Conservation (phyloP, 2,329 filamentous ascomycete genomes). For the Beauveria australis region DNA sequence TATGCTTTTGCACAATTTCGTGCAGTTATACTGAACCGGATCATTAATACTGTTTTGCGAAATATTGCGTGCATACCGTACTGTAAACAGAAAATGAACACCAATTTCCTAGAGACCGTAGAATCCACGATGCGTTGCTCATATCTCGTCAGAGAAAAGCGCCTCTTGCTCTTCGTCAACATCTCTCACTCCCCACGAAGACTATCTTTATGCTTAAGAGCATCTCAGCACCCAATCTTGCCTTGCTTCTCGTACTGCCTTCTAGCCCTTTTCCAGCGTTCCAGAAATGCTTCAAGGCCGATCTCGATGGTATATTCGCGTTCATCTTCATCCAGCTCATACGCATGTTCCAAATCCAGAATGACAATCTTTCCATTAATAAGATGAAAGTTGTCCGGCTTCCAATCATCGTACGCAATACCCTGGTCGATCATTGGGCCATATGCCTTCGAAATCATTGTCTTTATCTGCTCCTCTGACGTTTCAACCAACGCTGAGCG, state of each 20-base stretch:
- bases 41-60: too few species aligned
- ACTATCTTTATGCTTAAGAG: too few species aligned
- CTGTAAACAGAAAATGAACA: too few species aligned
- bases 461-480: conserved; percentile 1
- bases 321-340: background rate
- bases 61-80: too few species aligned
- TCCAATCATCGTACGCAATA: conserved; percentile 10
- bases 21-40: too few species aligned
- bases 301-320: background rate
- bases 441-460: background rate
- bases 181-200: too few species aligned
- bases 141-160: too few species aligned
- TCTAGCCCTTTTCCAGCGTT: background rate
- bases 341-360: conserved; percentile 7
- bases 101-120: too few species aligned
- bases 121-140: too few species aligned
- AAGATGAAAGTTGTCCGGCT: conserved; percentile 13
- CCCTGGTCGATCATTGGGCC: background rate
- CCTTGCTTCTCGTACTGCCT: background rate
- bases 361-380: conserved; percentile 12
- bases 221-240: background rate
- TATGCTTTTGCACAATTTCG: too few species aligned
- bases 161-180: too few species aligned
- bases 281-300: background rate
- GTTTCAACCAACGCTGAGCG: background rate